Conservation (phyloP, 108 stramenopile species). For the Pseudonitzschia multiseries region DNA sequence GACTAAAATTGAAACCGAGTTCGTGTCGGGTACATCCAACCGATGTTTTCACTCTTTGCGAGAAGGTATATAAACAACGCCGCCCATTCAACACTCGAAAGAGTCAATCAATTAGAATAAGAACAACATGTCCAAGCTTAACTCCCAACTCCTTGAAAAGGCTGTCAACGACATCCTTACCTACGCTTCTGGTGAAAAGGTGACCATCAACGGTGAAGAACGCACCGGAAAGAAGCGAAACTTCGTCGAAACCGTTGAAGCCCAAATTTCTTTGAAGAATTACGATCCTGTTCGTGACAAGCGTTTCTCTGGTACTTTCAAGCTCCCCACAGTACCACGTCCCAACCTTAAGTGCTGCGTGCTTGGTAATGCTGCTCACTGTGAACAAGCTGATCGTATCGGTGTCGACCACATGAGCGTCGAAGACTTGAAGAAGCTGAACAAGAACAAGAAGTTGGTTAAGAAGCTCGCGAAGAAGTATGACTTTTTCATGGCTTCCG, state of each 20-base stretch:
- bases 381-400: constrained; percentile 98
- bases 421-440: constrained; percentile 99
- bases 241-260: constrained; percentile 98
- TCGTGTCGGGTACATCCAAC: too few relatives aligned
- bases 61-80: background rate
- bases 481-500: constrained; percentile 99
- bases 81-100: constrained; percentile 12
- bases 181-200: constrained; percentile 47
- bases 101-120: constrained; percentile 12
- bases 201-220: constrained; percentile 50
- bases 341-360: constrained; percentile 98
- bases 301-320: constrained; percentile 99
- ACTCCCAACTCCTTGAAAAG: constrained; percentile 80
- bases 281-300: constrained; percentile 99
- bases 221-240: constrained; percentile 99
- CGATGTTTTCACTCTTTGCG: background rate
- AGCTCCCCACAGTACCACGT: constrained; percentile 91
- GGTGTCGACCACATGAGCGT: constrained; percentile 96
- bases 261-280: constrained; percentile 99
- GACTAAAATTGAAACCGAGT: too few relatives aligned
- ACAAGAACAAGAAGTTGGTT: constrained; percentile 99
- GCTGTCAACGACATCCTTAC: constrained; percentile 53
- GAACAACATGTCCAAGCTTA: constrained; percentile 82
- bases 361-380: constrained; percentile 98
- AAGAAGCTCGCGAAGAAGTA: constrained; percentile 99